Evolutionary conservation across 1,284 basidiomycete genomes (phyloP).

Genomic region (Stereum hirsutum): DNA sequence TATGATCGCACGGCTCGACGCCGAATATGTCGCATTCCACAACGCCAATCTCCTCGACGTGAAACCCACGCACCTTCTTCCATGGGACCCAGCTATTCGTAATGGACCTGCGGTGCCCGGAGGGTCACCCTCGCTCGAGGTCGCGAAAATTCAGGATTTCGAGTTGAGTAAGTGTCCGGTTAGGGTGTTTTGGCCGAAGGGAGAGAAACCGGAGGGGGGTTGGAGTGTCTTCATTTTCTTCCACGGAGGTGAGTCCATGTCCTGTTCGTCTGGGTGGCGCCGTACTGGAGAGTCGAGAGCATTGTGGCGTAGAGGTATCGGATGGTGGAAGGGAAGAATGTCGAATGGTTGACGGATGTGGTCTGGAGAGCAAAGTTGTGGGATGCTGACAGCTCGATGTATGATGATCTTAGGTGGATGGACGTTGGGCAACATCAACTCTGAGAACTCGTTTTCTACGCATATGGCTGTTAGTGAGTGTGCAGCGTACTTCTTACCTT

Average conservation of each 20-base stretch:
- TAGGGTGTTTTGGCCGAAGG: conserved; percentile 51
- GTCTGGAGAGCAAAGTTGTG: neutral
- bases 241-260: conserved; percentile 40
- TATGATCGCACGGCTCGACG: conserved; percentile 43
- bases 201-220: conserved; percentile 33
- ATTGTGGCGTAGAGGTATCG: too few species aligned
- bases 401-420: conserved; percentile 41
- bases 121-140: conserved; percentile 39
- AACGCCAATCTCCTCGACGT: conserved; percentile 35
- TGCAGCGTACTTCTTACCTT: neutral
- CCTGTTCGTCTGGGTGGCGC: conserved; percentile 5
- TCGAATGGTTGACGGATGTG: too few species aligned
- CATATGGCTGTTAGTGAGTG: conserved; percentile 45
- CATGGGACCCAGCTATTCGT: conserved; percentile 51
- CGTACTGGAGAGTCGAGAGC: too few species aligned
- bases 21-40: conserved; percentile 57
- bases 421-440: conserved; percentile 55
- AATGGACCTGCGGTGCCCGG: conserved; percentile 46
- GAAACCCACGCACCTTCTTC: conserved; percentile 41
- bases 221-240: conserved; percentile 58
- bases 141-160: conserved; percentile 43
- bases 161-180: conserved; percentile 35
- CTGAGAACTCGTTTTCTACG: conserved; percentile 49
- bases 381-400: neutral
- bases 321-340: neutral